Evolutionary conservation across 2,329 filamentous ascomycete species (phyloP), one percentile per base, ranked within the genome.

Genomic region (Amylocarpus encephaloides): DNA sequence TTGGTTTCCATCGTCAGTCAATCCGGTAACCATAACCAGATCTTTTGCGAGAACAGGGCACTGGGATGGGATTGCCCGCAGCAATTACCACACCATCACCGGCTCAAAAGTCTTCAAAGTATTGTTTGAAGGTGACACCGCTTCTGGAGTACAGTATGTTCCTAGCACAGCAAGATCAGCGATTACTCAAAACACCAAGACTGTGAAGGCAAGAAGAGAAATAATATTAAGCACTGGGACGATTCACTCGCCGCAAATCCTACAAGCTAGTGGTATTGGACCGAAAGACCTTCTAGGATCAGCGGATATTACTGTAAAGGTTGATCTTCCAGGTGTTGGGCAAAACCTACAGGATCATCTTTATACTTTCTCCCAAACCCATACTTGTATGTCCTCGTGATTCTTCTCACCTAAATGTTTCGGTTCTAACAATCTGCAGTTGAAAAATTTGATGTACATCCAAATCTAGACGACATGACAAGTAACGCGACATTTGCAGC

Each of bases 241-340:
- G 2, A 60, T 67, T 36, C 38, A 66, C 33, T 46, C 53, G 1
- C 55, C 58, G 26, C 57, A 54, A 35, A 46, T 59, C 13, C 41
- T 61, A 16, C 51, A 57, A 33, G 30, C 41, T 10, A 59, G 56
- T 48, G 61, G 62, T 2, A 55, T 64, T 22, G 62, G 61, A 12
- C 57, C 62, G 12, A 56, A 56, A 19, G 58, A 59, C 1, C 53
- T 66, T 6, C 49, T 74, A 5, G 33, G 55, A 2, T 30, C 49
- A 11, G 57, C 66, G 7, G 59, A 59, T 0, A 67, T 74, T 35
- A 50, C 61, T 18, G 39, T 49, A 5, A 41, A 41, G 11, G 48
- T 68, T 19, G 64, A 71, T 45, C 61, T 69, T 2, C 67, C 70
- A 1, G 69, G 68, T 1, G 71, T 74, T 6, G 72, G 71, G 9